Percentiles rank a stretch among this genome's conserved stretches.
Conservation (phyloP, 441 rosid genomes). For the Aleurites moluccanus region DNA sequence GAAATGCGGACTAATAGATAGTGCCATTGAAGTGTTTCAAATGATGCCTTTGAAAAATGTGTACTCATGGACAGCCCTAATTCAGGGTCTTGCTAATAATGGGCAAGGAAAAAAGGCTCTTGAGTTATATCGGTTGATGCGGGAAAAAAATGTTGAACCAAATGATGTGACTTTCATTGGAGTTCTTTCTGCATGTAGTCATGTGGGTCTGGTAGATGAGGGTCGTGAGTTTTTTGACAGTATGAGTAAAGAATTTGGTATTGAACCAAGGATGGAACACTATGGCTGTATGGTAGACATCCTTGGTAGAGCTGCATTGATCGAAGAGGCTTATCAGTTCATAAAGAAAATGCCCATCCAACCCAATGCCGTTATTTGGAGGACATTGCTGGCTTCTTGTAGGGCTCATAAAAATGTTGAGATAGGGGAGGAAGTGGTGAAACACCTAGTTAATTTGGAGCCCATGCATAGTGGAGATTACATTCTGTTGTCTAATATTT, state of each 20-base stretch:
- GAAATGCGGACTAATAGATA: slow-evolving; percentile 10
- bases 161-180: slow-evolving; percentile 20
- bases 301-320: slow-evolving; percentile 21
- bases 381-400: slow-evolving; percentile 21
- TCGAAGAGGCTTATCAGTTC: slow-evolving; percentile 17
- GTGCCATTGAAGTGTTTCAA: slow-evolving; percentile 10
- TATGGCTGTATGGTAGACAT: slow-evolving; percentile 21
- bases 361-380: slow-evolving; percentile 20
- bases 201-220: slow-evolving; percentile 21
- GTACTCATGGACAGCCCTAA: slow-evolving; percentile 17
- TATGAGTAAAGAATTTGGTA: slow-evolving; percentile 19
- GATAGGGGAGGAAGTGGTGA: slow-evolving; percentile 1
- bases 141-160: slow-evolving; percentile 13
- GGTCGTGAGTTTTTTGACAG: slow-evolving; percentile 8
- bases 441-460: slow-evolving; percentile 16
- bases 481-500: slow-evolving; percentile 19
- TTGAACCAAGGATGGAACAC: slow-evolving; percentile 23
- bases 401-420: slow-evolving; percentile 19
- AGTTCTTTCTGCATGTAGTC: slow-evolving; percentile 14
- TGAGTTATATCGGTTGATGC: slow-evolving; percentile 10
- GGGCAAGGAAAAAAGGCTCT: slow-evolving; percentile 20
- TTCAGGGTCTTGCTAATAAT: slow-evolving; percentile 22
- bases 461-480: slow-evolving; percentile 21
- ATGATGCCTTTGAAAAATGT: slow-evolving; percentile 15
- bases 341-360: slow-evolving; percentile 16